Percentiles rank a stretch among this genome's conserved stretches.
These are phyloP conservation scores for Neostapfia colusana DNA, from an alignment of 176 grass and related monocot genomes.

Conservation along the genomic window DNA sequence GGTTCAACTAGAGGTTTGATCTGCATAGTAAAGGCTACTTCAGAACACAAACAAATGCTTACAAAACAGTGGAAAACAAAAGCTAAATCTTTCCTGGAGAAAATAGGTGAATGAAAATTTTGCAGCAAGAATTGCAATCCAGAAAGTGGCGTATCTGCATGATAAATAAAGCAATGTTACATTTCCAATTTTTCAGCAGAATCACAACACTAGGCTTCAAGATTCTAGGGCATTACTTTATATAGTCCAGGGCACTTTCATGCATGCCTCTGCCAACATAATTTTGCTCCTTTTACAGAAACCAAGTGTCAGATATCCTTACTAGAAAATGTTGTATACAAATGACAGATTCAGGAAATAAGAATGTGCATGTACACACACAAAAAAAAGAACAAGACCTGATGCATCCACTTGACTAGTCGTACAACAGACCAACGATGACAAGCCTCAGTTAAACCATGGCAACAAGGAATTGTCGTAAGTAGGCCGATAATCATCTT, in stretches of 20 bases:
- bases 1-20: slow-evolving; percentile 75
- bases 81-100: slow-evolving; percentile 76
- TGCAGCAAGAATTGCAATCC: slow-evolving; percentile 75
- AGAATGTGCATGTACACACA: background rate
- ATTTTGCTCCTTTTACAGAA: slow-evolving; percentile 72
- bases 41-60: slow-evolving; percentile 24
- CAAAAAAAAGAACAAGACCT: slow-evolving; percentile 47
- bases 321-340: slow-evolving; percentile 27
- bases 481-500: slow-evolving; percentile 73
- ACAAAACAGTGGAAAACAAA: background rate
- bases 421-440: slow-evolving; percentile 73
- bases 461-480: slow-evolving; percentile 72
- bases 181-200: slow-evolving; percentile 29
- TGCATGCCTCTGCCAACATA: slow-evolving; percentile 87
- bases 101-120: slow-evolving; percentile 98
- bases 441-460: slow-evolving; percentile 59
- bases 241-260: slow-evolving; percentile 67
- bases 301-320: slow-evolving; percentile 34
- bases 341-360: slow-evolving; percentile 2
- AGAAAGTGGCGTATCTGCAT: slow-evolving; percentile 76
- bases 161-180: slow-evolving; percentile 37
- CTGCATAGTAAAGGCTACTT: slow-evolving; percentile 54
- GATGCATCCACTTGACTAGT: slow-evolving; percentile 83
- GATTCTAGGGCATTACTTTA: slow-evolving; percentile 58
- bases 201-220: slow-evolving; percentile 22